A percentile compares a stretch with the other conserved stretches of the same genome.
phyloP scores from a whole-genome alignment of 192 early-diverging fungal species.

The Backusella sp. region DNA sequence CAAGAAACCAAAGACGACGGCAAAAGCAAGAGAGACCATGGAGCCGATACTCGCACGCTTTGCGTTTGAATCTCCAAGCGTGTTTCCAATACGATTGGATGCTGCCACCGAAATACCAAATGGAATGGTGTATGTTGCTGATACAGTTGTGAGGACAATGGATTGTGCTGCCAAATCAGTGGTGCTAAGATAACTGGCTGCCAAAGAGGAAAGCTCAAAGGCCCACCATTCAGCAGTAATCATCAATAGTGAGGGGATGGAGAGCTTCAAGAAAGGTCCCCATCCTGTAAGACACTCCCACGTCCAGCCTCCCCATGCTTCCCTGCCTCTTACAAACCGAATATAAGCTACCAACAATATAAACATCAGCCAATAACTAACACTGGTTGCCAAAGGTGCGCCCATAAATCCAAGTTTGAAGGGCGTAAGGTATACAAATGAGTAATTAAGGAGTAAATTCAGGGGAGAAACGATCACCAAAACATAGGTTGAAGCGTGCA shows the following conservation, averaged over 20 bases:
- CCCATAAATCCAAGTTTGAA: slow-evolving; percentile 76
- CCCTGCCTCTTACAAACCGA: slow-evolving; percentile 55
- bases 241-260: slow-evolving; percentile 78
- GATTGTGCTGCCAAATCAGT: slow-evolving; percentile 80
- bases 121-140: slow-evolving; percentile 74
- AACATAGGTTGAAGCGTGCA: slow-evolving; percentile 81
- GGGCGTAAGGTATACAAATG: slow-evolving; percentile 72
- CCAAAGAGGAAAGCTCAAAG: slow-evolving; percentile 67
- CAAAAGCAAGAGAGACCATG: slow-evolving; percentile 47
- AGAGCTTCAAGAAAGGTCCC: slow-evolving; percentile 62
- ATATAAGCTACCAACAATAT: slow-evolving; percentile 65
- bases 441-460: slow-evolving; percentile 76
- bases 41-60: slow-evolving; percentile 50
- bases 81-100: slow-evolving; percentile 78
- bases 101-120: slow-evolving; percentile 79
- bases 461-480: slow-evolving; percentile 67
- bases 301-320: slow-evolving; percentile 90
- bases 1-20: slow-evolving; percentile 50
- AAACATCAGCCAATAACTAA: slow-evolving; percentile 76
- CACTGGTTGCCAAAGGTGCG: slow-evolving; percentile 75
- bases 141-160: slow-evolving; percentile 71
- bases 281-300: slow-evolving; percentile 62
- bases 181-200: slow-evolving; percentile 72
- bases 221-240: slow-evolving; percentile 76
- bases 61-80: slow-evolving; percentile 57